Conservation (phyloP, 2,329 filamentous ascomycete genomes). For the Microdochium nivale region DNA sequence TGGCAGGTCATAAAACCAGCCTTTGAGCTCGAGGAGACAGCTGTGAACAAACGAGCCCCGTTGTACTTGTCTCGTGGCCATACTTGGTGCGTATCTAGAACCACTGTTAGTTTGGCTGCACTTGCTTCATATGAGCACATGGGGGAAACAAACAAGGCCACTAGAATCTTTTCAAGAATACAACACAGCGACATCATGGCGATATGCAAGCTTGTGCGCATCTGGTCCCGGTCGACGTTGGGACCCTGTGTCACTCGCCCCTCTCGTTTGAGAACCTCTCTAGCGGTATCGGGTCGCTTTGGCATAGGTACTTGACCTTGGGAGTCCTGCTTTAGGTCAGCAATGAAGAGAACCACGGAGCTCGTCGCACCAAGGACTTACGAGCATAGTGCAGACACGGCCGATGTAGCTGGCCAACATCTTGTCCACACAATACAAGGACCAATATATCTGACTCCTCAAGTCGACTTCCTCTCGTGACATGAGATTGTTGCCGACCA, state of each 20-base stretch:
- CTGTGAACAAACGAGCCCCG: constrained; percentile 18
- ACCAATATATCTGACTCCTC: constrained; percentile 25
- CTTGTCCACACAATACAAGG: constrained; percentile 25
- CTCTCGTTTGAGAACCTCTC: constrained; percentile 1
- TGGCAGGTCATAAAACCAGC: constrained; percentile 24
- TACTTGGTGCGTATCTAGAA: constrained; percentile 21
- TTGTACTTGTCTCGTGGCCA: constrained; percentile 9
- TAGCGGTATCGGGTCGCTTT: constrained; percentile 3
- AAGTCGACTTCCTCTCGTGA: constrained; percentile 18
- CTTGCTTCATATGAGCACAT: background rate
- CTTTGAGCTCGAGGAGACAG: constrained; percentile 21
- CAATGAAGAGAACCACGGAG: background rate
- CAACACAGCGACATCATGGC: constrained; percentile 17
- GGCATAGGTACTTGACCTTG: constrained; percentile 21
- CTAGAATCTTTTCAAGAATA: constrained; percentile 21
- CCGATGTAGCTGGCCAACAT: constrained; percentile 23
- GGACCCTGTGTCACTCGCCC: constrained; percentile 5
- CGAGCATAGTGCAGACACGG: constrained; percentile 24
- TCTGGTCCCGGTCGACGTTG: background rate
- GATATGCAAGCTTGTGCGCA: constrained; percentile 10
- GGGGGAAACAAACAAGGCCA: constrained; percentile 15
- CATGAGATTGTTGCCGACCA: constrained; percentile 14
- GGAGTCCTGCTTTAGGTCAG: constrained; percentile 11
- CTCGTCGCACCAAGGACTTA: constrained; percentile 6
- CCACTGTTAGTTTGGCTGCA: background rate